Evolutionary conservation across 257 asterid genomes (phyloP).

Genomic region (Forsythia viridissima): DNA sequence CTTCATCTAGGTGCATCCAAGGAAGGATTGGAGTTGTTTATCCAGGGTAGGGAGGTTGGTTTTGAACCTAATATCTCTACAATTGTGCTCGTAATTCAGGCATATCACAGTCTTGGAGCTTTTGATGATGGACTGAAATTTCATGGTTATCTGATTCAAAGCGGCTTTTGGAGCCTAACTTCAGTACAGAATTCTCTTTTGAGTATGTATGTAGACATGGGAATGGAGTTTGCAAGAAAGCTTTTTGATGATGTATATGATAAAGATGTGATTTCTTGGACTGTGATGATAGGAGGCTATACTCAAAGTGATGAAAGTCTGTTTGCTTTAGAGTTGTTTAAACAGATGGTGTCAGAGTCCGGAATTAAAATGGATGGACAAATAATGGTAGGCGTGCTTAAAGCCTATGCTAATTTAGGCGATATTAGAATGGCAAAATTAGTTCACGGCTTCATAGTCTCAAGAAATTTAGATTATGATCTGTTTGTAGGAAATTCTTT

Average conservation of each 20-base stretch:
- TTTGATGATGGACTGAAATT: conserved; percentile 43
- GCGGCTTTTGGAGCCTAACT: conserved; percentile 50
- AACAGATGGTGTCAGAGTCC: conserved; percentile 47
- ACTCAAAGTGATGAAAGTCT: conserved; percentile 37
- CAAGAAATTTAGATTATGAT: conserved; percentile 62
- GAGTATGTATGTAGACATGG: conserved; percentile 53
- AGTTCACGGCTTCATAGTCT: conserved; percentile 56
- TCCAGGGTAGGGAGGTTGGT: conserved; percentile 49
- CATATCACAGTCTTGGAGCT: conserved; percentile 45
- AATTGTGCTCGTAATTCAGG: conserved; percentile 65
- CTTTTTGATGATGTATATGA: conserved; percentile 69
- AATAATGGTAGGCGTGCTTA: conserved; percentile 65
- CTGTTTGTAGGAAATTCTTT: conserved; percentile 72
- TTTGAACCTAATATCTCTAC: conserved; percentile 81
- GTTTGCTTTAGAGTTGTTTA: conserved; percentile 50
- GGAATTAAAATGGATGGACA: conserved; percentile 62
- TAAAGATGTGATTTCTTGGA: conserved; percentile 83
- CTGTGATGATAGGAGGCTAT: conserved; percentile 67
- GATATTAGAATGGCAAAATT: conserved; percentile 52
- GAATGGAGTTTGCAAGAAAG: conserved; percentile 55
- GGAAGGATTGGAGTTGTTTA: conserved; percentile 53
- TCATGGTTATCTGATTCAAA: conserved; percentile 59
- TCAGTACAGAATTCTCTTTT: conserved; percentile 78
- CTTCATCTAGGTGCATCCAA: conserved; percentile 42
- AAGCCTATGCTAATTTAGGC: conserved; percentile 60